Conservation (phyloP, 1,284 basidiomycete genomes). For the Rhodotorula glutinis region DNA sequence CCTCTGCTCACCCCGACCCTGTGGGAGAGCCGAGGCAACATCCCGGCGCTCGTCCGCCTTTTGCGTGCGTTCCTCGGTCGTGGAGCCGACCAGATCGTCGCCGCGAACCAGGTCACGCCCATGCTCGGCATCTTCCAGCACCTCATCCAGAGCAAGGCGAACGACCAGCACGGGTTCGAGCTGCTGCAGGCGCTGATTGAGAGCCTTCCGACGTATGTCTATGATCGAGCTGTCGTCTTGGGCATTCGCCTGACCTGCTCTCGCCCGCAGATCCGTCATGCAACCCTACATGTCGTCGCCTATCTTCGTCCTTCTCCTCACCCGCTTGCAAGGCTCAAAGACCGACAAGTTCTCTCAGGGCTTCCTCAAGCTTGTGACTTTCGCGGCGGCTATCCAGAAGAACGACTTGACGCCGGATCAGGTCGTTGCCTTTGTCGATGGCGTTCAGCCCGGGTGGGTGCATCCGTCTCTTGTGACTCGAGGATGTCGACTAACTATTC, state of each 20-base stretch:
- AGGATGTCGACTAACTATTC: neutral
- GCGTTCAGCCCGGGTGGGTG: constrained; percentile 77
- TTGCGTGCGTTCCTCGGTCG: constrained; percentile 78
- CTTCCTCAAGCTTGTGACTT: constrained; percentile 75
- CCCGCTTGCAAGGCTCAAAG: constrained; percentile 79
- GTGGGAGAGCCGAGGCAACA: constrained; percentile 94
- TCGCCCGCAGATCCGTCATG: constrained; percentile 58
- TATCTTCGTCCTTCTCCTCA: constrained; percentile 77
- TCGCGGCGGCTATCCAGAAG: constrained; percentile 68
- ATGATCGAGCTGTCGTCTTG: neutral
- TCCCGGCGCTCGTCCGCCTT: constrained; percentile 87
- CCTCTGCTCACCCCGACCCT: constrained; percentile 80
- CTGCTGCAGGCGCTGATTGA: constrained; percentile 74
- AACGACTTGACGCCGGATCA: constrained; percentile 73
- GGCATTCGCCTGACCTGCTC: neutral
- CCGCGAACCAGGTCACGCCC: constrained; percentile 67
- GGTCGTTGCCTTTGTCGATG: constrained; percentile 71
- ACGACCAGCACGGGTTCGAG: constrained; percentile 89
- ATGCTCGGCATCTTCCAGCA: constrained; percentile 86
- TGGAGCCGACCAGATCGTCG: constrained; percentile 68
- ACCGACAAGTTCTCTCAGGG: constrained; percentile 84
- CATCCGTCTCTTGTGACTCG: neutral
- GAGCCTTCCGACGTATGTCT: constrained; percentile 68
- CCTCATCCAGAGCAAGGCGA: constrained; percentile 79
- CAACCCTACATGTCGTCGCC: constrained; percentile 68